phyloP scores from a whole-genome alignment of 495 filamentous ascomycete species.

The Aspergillus sclerotiicarbonarius region DNA sequence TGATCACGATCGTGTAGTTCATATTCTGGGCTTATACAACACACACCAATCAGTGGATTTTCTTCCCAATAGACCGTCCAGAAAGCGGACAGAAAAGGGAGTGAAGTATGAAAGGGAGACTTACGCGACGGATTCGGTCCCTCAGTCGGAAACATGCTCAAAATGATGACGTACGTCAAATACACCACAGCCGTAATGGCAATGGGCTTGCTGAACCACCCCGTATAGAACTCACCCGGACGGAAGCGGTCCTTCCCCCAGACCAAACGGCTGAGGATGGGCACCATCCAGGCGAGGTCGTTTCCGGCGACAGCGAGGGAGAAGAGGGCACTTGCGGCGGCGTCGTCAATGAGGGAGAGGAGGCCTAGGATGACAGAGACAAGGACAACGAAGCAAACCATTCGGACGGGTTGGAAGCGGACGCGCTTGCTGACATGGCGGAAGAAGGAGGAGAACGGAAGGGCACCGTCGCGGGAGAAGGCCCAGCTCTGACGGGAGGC shows the following conservation, averaged over 20 bases:
- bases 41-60: not conserved
- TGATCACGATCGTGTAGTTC: conserved; percentile 68
- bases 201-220: conserved; percentile 50
- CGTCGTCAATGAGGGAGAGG: conserved; percentile 56
- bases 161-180: conserved; percentile 52
- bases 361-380: conserved; percentile 56
- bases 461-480: conserved; percentile 59
- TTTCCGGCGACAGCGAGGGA: conserved; percentile 61
- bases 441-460: conserved; percentile 62
- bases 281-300: conserved; percentile 61
- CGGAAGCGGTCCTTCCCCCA: conserved; percentile 63
- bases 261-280: conserved; percentile 59
- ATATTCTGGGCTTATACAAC: conserved; percentile 46
- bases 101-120: conserved; percentile 13
- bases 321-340: conserved; percentile 60
- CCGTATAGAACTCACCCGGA: conserved; percentile 64
- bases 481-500: conserved; percentile 59
- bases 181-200: conserved; percentile 54
- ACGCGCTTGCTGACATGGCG: conserved; percentile 53
- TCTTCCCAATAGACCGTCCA: not conserved
- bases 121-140: conserved; percentile 54
- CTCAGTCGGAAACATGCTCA: conserved; percentile 59
- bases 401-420: conserved; percentile 60
- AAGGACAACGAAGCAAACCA: conserved; percentile 58
- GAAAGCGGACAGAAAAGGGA: not conserved